A percentile compares a stretch with the other conserved stretches of the same genome.
These are phyloP conservation scores for Opeltia flavorubescens DNA, from an alignment of 495 filamentous ascomycete species.

Conservation along the genomic window DNA sequence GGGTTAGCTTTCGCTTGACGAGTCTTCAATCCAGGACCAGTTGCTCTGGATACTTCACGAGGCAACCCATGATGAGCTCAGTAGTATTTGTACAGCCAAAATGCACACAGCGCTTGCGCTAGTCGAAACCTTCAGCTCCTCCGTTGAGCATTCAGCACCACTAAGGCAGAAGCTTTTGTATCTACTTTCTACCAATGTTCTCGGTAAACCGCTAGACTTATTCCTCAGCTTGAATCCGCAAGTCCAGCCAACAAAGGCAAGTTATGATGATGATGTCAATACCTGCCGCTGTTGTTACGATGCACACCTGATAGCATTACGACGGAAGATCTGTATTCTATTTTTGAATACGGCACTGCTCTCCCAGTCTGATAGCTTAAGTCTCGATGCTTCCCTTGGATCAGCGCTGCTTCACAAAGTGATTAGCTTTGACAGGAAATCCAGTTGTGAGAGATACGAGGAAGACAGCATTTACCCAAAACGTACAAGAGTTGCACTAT, in stretches of 20 bases:
- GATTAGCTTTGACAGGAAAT: neutral
- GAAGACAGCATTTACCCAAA: neutral
- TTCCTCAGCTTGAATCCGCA: neutral
- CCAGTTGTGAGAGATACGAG: neutral
- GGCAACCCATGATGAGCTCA: neutral
- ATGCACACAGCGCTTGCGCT: slow-evolving; percentile 1
- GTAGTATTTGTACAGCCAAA: neutral
- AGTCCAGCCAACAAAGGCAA: neutral
- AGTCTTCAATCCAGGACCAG: neutral
- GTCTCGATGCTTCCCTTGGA: slow-evolving; percentile 4
- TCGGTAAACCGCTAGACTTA: neutral
- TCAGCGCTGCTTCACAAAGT: slow-evolving; percentile 6
- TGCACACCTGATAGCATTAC: slow-evolving; percentile 1
- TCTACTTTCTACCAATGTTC: neutral
- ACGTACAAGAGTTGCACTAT: slow-evolving; percentile 5
- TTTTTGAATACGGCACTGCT: slow-evolving; percentile 17
- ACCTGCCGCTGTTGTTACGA: slow-evolving; percentile 3
- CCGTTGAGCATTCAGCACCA: neutral
- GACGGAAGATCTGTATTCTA: slow-evolving; percentile 5
- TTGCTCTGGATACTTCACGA: neutral
- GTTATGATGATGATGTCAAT: neutral
- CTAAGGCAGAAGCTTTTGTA: slow-evolving; percentile 2
- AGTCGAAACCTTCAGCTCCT: neutral
- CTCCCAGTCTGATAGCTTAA: slow-evolving; percentile 8
- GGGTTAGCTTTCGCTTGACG: slow-evolving; percentile 3